A percentile compares a stretch with the other conserved stretches of the same genome.
Evolutionary conservation across 2,329 filamentous ascomycete species (phyloP).

Genomic region (Triangularia setosa): DNA sequence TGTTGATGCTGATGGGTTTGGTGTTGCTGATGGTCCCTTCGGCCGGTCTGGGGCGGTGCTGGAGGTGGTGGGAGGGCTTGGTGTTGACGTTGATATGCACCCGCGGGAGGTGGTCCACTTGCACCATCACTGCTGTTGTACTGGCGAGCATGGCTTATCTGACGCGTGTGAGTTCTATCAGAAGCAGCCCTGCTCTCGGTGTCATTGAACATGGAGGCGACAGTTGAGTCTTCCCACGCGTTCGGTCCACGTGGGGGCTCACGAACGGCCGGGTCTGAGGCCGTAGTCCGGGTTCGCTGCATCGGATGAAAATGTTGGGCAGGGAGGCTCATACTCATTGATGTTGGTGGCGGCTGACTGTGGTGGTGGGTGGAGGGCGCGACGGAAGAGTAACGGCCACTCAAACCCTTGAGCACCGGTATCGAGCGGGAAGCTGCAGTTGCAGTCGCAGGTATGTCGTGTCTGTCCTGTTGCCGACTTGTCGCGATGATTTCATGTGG

Average conservation of each 20-base stretch:
- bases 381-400: constrained; percentile 14
- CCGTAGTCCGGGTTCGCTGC: constrained; percentile 26
- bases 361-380: not conserved
- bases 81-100: constrained; percentile 2
- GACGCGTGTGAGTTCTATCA: constrained; percentile 23
- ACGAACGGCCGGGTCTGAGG: constrained; percentile 25
- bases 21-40: constrained; percentile 1
- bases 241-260: constrained; percentile 24
- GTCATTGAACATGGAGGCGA: constrained; percentile 33
- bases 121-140: constrained; percentile 22
- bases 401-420: constrained; percentile 32
- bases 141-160: constrained; percentile 22
- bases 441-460: constrained; percentile 52
- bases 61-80: not conserved
- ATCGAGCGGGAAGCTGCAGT: constrained; percentile 45
- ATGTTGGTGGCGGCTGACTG: constrained; percentile 13
- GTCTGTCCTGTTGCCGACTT: constrained; percentile 21
- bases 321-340: constrained; percentile 23
- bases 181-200: constrained; percentile 25
- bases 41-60: not conserved
- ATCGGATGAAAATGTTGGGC: constrained; percentile 25
- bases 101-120: not conserved
- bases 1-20: constrained; percentile 19
- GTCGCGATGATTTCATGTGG: constrained; percentile 30
- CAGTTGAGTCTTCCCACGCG: constrained; percentile 36